phyloP scores from a whole-genome alignment of 345 rosid genomes.

The Hibiscus syriacus region DNA sequence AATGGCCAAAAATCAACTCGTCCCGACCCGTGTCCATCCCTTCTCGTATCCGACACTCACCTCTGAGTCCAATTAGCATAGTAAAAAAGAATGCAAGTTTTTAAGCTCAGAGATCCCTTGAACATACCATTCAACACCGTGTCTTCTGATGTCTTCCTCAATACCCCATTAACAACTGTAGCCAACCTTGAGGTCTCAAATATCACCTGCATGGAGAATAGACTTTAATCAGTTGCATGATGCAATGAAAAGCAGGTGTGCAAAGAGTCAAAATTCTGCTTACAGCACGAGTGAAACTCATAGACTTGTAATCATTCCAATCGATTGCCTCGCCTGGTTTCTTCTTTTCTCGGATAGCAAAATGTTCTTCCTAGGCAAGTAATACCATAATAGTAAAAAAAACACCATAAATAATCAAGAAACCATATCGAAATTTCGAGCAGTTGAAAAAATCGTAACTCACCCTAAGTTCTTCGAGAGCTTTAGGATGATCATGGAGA shows the following conservation, averaged over 20 bases:
- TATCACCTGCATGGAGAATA: constrained; percentile 42
- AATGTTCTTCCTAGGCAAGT: constrained; percentile 58
- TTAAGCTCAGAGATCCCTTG: background rate
- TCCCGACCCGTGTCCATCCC: no score
- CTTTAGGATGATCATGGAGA: constrained; percentile 67
- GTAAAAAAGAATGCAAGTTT: background rate
- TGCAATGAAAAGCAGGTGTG: background rate
- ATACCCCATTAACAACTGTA: constrained; percentile 68
- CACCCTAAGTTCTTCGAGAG: constrained; percentile 64
- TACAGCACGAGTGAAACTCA: constrained; percentile 88
- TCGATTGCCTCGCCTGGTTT: constrained; percentile 53
- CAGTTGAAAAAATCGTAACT: constrained; percentile 11
- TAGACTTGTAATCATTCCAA: constrained; percentile 59
- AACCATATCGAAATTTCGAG: background rate
- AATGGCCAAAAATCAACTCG: no score
- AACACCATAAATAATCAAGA: background rate
- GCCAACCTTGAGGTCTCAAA: constrained; percentile 77
- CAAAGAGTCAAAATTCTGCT: constrained; percentile 12
- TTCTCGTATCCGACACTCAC: background rate
- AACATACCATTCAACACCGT: constrained; percentile 56
- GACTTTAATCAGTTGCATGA: background rate
- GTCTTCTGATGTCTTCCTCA: constrained; percentile 67
- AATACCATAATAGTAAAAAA: background rate
- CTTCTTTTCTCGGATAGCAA: constrained; percentile 54
- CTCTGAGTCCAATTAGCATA: no score